A percentile compares a stretch with the other conserved stretches of the same genome.
Conservation (phyloP, 352 stramenopile genomes). For the Globisporangium polare region DNA sequence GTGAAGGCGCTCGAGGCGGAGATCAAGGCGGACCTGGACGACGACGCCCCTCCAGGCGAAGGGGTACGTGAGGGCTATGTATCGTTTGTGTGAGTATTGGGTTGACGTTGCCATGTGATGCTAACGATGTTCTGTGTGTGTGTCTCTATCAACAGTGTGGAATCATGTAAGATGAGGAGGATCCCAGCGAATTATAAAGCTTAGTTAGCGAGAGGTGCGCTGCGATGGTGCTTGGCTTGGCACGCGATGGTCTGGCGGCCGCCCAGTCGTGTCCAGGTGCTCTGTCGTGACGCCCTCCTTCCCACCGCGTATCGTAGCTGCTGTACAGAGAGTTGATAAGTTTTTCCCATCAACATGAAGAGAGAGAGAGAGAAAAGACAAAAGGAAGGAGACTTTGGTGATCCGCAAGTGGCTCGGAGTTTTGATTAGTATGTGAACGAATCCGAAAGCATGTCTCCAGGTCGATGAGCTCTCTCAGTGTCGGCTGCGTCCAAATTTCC, state of each 20-base stretch:
- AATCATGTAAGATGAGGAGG: constrained; percentile 29
- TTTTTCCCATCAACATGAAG: constrained; percentile 4
- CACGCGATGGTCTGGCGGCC: neutral
- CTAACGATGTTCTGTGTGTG: neutral
- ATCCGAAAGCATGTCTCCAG: no score
- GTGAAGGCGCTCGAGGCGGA: constrained; percentile 58
- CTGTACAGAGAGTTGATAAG: constrained; percentile 8
- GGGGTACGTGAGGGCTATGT: constrained; percentile 33
- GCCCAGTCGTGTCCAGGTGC: neutral
- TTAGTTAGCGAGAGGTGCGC: neutral
- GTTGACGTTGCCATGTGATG: neutral
- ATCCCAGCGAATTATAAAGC: constrained; percentile 8
- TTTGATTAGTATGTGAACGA: neutral
- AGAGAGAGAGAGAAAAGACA: neutral
- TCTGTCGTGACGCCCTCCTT: neutral
- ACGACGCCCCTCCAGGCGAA: constrained; percentile 44
- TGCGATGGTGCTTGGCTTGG: neutral
- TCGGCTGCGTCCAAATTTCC: neutral
- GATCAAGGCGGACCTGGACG: constrained; percentile 42
- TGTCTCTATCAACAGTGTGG: constrained; percentile 21
- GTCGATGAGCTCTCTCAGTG: no score
- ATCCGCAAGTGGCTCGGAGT: neutral
- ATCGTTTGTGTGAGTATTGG: neutral
- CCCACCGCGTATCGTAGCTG: constrained; percentile 5
- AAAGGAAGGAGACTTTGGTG: neutral